These are phyloP conservation scores for Pseudopyrenochaeta lycopersici DNA, from an alignment of 2,329 filamentous ascomycete genomes.

Conservation along the genomic window DNA sequence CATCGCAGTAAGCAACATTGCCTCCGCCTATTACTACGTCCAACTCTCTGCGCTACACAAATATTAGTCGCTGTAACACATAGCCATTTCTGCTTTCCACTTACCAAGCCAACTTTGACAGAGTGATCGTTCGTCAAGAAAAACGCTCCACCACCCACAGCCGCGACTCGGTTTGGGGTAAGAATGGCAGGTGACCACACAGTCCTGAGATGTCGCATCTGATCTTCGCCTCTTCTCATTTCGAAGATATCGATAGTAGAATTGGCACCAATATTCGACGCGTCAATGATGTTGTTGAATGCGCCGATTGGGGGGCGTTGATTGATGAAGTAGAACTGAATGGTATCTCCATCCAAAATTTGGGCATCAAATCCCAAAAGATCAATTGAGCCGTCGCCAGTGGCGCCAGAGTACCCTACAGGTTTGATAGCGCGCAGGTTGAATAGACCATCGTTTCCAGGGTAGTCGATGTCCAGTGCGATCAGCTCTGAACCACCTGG, in stretches of 20 bases:
- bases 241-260: slow-evolving; percentile 40
- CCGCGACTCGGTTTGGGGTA: slow-evolving; percentile 34
- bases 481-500: slow-evolving; percentile 34
- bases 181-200: slow-evolving; percentile 26
- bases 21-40: slow-evolving; percentile 39
- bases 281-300: slow-evolving; percentile 29
- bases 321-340: slow-evolving; percentile 41
- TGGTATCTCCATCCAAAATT: slow-evolving; percentile 29
- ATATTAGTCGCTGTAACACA: not conserved
- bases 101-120: slow-evolving; percentile 32
- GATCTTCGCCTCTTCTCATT: slow-evolving; percentile 24
- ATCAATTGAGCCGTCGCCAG: slow-evolving; percentile 31
- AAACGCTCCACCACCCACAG: slow-evolving; percentile 28
- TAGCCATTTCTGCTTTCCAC: not conserved
- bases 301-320: slow-evolving; percentile 36
- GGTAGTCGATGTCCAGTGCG: slow-evolving; percentile 39
- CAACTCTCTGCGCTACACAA: slow-evolving; percentile 21
- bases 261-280: slow-evolving; percentile 32
- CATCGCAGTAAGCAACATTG: slow-evolving; percentile 35
- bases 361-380: slow-evolving; percentile 38
- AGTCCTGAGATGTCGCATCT: slow-evolving; percentile 36
- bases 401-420: slow-evolving; percentile 30
- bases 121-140: slow-evolving; percentile 40
- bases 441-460: slow-evolving; percentile 33
- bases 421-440: slow-evolving; percentile 32